Conservation (phyloP, 345 rosid genomes). For the Hypericum perforatum region DNA sequence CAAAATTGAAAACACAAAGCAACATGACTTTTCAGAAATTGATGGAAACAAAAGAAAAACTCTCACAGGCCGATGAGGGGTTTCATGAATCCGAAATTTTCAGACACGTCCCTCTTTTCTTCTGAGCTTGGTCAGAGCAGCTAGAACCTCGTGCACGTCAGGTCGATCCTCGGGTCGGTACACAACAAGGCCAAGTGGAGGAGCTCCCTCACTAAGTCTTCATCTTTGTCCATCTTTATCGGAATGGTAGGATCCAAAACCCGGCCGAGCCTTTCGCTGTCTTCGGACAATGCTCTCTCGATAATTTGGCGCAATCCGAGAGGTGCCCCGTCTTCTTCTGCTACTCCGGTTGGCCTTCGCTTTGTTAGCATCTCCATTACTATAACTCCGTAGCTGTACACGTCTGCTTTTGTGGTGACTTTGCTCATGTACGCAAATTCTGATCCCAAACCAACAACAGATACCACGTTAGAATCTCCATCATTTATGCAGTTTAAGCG, state of each 20-base stretch:
- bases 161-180: slow-evolving; percentile 48
- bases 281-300: slow-evolving; percentile 35
- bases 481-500: no score
- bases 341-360: slow-evolving; percentile 60
- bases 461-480: background rate
- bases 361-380: slow-evolving; percentile 65
- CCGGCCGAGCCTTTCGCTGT: slow-evolving; percentile 28
- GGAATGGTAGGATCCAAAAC: slow-evolving; percentile 38
- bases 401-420: slow-evolving; percentile 71
- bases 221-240: slow-evolving; percentile 14
- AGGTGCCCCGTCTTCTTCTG: slow-evolving; percentile 36
- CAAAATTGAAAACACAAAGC: no score
- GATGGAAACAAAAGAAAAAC: no score
- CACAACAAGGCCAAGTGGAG: slow-evolving; percentile 52
- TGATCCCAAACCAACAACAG: slow-evolving; percentile 15
- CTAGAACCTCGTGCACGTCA: slow-evolving; percentile 43
- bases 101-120: background rate
- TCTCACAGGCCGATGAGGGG: no score
- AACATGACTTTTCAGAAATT: no score
- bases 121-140: slow-evolving; percentile 38
- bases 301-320: slow-evolving; percentile 42
- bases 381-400: slow-evolving; percentile 69
- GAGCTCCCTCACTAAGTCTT: slow-evolving; percentile 22
- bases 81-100: no score
- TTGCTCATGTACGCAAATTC: slow-evolving; percentile 80